Evolutionary conservation across 1,139 yeast species (phyloP), one percentile per base, ranked within the genome.

Genomic region (Pichia sp.): DNA sequence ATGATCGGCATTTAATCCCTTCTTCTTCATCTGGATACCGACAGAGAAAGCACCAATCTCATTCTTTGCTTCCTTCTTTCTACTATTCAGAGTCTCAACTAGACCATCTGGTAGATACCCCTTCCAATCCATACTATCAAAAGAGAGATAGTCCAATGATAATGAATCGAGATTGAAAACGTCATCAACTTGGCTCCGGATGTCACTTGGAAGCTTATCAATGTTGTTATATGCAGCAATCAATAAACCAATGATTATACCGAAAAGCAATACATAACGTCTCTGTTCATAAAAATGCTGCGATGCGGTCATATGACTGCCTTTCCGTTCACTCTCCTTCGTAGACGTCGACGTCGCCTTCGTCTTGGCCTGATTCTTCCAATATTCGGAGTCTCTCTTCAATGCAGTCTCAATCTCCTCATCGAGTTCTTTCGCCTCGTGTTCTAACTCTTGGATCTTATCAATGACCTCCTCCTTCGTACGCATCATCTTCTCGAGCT

Each of bases 1-100:
- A 57, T 74, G 70, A 44, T 81, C 74, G 1, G 76, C 69, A 0
- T 67, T 55, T 33, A 72, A 58, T 30, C 72, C 70, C 22, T 64
- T 68, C 6, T 63, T 56, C 18, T 62, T 62, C 65, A 88, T 62
- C 34, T 81, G 67, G 47, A 69, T 72, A 3, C 98, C 98, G 18
- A 87, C 94, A 1, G 93, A 85, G 60, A 91, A 91, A 42, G 85
- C 94, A 6, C 93, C 77, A 5, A 81, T 67, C 26, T 81, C 81
- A 27, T 63, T 63, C 25, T 64, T 56, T 32, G 61, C 59, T 29
- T 60, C 60, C 14, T 44, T 49, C 38, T 57, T 58, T 25, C 74
- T 60, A 44, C 80, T 87, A 15, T 66, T 62, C 22, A 88, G 59
- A 38, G 84, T 73, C 10, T 73, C 64, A 40, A 75, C 72, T 13